phyloP scores from a whole-genome alignment of 2,329 filamentous ascomycete species.

The Ascochyta fabae region DNA sequence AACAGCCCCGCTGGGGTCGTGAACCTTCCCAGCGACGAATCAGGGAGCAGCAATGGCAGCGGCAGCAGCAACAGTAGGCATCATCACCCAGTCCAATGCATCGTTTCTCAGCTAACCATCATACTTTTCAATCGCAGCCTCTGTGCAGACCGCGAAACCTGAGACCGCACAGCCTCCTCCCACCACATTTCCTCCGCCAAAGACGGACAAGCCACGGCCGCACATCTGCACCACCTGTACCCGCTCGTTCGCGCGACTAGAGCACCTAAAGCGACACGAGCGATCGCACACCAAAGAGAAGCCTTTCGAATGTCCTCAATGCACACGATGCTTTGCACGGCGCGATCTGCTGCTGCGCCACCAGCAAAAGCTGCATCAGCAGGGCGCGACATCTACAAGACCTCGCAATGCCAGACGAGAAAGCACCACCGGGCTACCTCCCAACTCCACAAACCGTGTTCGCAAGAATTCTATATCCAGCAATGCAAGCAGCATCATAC shows the following conservation, averaged over 20 bases:
- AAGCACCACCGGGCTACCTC: slow-evolving; percentile 77
- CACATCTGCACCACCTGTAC: slow-evolving; percentile 92
- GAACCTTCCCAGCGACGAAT: slow-evolving; percentile 39
- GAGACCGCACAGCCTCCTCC: slow-evolving; percentile 35
- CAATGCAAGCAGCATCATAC: slow-evolving; percentile 55
- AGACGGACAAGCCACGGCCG: slow-evolving; percentile 95
- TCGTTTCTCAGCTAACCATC: slow-evolving; percentile 26
- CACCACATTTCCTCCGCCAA: slow-evolving; percentile 74
- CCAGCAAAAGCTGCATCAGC: slow-evolving; percentile 98
- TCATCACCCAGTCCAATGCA: not conserved
- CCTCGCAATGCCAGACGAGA: slow-evolving; percentile 84
- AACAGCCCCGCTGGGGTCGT: slow-evolving; percentile 35
- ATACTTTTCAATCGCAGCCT: slow-evolving; percentile 29
- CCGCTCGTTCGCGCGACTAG: slow-evolving; percentile 90
- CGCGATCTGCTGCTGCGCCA: slow-evolving; percentile 90
- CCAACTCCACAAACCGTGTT: slow-evolving; percentile 73
- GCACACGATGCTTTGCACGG: slow-evolving; percentile 90
- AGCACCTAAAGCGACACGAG: slow-evolving; percentile 97
- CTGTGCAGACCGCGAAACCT: slow-evolving; percentile 42
- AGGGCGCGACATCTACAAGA: slow-evolving; percentile 83
- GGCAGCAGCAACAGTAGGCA: slow-evolving; percentile 46
- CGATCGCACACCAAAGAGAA: slow-evolving; percentile 99
- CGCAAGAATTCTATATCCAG: slow-evolving; percentile 91
- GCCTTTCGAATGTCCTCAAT: slow-evolving; percentile 96
- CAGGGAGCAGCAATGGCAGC: slow-evolving; percentile 32